A percentile compares a stretch with the other conserved stretches of the same genome.
Evolutionary conservation across 2,329 filamentous ascomycete genomes (phyloP).

Genomic region (Laburnicola sp.): DNA sequence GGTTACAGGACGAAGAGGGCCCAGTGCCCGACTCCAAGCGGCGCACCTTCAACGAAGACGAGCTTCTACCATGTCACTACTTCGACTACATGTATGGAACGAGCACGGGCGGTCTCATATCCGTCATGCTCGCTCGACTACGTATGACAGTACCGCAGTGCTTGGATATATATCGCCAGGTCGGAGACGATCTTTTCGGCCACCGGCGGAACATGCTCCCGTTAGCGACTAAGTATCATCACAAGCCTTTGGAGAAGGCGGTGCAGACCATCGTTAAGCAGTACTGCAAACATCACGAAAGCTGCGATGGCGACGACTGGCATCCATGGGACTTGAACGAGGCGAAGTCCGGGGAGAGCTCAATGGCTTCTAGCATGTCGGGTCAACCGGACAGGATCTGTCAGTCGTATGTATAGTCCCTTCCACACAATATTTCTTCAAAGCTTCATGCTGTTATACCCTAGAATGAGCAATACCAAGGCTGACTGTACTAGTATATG

Average conservation of each 20-base stretch:
- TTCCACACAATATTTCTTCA: not conserved
- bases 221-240: constrained; percentile 54
- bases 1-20: constrained; percentile 49
- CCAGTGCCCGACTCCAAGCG: constrained; percentile 32
- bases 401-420: constrained; percentile 38
- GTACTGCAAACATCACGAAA: constrained; percentile 49
- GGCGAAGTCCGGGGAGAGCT: constrained; percentile 17
- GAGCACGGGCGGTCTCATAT: constrained; percentile 56
- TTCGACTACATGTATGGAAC: constrained; percentile 60
- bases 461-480: no score
- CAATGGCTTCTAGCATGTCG: not conserved
- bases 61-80: constrained; percentile 55
- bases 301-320: constrained; percentile 50
- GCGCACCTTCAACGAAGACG: constrained; percentile 44
- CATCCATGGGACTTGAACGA: constrained; percentile 48
- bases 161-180: constrained; percentile 51
- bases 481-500: constrained; percentile 41
- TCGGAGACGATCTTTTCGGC: constrained; percentile 55
- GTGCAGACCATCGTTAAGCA: constrained; percentile 51
- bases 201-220: constrained; percentile 49
- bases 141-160: constrained; percentile 55
- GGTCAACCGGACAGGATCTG: constrained; percentile 40
- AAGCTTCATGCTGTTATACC: not conserved
- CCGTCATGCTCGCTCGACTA: constrained; percentile 54
- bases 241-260: constrained; percentile 53